Evolutionary conservation across 2,329 filamentous ascomycete species (phyloP).

Genomic region (Sordariomycetes sp.): DNA sequence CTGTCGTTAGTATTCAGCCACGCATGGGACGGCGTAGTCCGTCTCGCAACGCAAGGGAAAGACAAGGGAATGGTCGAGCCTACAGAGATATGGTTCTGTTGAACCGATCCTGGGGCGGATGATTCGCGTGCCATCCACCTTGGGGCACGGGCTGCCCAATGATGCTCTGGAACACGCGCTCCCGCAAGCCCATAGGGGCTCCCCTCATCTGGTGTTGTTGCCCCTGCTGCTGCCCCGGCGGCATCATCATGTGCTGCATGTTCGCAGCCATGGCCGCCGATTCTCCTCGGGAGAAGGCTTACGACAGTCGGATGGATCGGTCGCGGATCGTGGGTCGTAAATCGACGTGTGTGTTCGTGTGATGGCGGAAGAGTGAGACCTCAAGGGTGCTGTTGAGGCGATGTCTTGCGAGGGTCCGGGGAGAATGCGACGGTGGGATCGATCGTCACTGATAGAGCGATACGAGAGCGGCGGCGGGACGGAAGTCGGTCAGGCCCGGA

Average conservation of each 20-base stretch:
- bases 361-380: neutral
- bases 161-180: conserved; percentile 25
- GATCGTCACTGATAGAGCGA: neutral
- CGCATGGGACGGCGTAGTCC: neutral
- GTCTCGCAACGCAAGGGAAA: neutral
- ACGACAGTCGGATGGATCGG: neutral
- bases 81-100: conserved; percentile 29
- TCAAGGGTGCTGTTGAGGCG: neutral
- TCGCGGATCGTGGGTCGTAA: neutral
- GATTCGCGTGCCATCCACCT: conserved; percentile 24
- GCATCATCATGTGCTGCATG: conserved; percentile 43
- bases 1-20: conserved; percentile 4
- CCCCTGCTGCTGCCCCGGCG: conserved; percentile 23
- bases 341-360: neutral
- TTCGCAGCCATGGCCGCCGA: conserved; percentile 41
- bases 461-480: neutral
- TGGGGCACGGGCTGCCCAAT: conserved; percentile 17
- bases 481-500: neutral
- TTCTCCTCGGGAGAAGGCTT: neutral
- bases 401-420: neutral
- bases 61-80: conserved; percentile 8
- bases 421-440: neutral
- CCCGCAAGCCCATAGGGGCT: conserved; percentile 17
- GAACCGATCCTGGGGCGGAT: conserved; percentile 24
- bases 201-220: conserved; percentile 18